phyloP scores from a whole-genome alignment of 2,329 filamentous ascomycete genomes.

The Tolypocladium album region DNA sequence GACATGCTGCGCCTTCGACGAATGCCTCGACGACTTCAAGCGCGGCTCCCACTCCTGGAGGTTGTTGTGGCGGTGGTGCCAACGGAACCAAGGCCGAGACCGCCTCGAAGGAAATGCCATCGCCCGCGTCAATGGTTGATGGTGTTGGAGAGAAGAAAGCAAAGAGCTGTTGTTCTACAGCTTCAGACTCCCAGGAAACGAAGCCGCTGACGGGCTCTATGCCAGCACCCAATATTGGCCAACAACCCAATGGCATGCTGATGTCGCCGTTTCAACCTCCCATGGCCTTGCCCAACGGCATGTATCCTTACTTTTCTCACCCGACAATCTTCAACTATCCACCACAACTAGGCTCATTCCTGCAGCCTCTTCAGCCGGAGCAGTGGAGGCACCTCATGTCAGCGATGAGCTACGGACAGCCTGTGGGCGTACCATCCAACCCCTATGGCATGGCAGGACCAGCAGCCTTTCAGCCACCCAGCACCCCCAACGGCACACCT shows the following conservation, averaged over 20 bases:
- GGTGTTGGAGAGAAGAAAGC: constrained; percentile 8
- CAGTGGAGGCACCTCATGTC: constrained; percentile 40
- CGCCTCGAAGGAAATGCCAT: constrained; percentile 2
- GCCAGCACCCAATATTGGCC: constrained; percentile 7
- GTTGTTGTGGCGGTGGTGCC: constrained; percentile 13
- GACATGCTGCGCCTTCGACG: constrained; percentile 7
- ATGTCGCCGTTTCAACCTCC: constrained; percentile 24
- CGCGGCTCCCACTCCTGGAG: constrained; percentile 1
- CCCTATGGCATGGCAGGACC: constrained; percentile 14
- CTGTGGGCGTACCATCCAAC: constrained; percentile 11
- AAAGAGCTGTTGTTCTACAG: constrained; percentile 20
- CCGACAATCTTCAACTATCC: constrained; percentile 41
- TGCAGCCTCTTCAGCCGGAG: constrained; percentile 43
- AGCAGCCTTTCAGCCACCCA: constrained; percentile 10
- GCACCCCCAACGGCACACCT: constrained; percentile 7
- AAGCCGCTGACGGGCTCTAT: constrained; percentile 9
- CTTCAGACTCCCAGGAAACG: constrained; percentile 9
- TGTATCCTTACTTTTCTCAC: constrained; percentile 30
- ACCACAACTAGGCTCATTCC: constrained; percentile 41
- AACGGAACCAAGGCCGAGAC: constrained; percentile 1
- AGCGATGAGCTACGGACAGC: constrained; percentile 25
- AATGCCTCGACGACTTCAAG: constrained; percentile 8
- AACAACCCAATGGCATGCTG: constrained; percentile 17
- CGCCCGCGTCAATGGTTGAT: constrained; percentile 8
- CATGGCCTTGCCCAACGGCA: constrained; percentile 24